Conservation (phyloP, 1,284 basidiomycete genomes). For the Ustilago vetiveriae region DNA sequence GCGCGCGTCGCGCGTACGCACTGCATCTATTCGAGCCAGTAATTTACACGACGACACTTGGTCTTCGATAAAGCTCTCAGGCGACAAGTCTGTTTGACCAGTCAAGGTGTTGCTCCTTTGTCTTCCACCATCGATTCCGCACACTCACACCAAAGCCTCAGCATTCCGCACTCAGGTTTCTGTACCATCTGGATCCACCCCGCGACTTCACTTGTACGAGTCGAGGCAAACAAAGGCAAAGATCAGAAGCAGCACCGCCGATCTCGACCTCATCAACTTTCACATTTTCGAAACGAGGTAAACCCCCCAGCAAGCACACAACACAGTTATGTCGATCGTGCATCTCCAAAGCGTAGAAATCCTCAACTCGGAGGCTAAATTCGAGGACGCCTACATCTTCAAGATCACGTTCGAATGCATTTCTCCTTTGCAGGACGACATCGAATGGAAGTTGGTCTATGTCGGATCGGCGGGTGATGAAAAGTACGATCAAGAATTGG, state of each 20-base stretch:
- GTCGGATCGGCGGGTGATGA: slow-evolving; percentile 92
- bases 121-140: background rate
- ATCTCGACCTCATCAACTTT: background rate
- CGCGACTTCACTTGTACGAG: too few species aligned
- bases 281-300: background rate
- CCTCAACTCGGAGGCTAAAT: slow-evolving; percentile 61
- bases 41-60: background rate
- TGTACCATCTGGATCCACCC: too few species aligned
- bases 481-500: slow-evolving; percentile 92
- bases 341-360: slow-evolving; percentile 64
- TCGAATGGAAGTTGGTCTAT: slow-evolving; percentile 97
- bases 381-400: slow-evolving; percentile 84
- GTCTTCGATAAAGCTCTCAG: background rate
- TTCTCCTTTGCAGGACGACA: slow-evolving; percentile 87
- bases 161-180: too few species aligned
- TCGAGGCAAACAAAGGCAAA: too few species aligned
- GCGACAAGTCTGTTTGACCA: too few species aligned
- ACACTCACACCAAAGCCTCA: too few species aligned
- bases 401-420: slow-evolving; percentile 98
- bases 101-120: background rate
- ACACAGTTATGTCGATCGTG: slow-evolving; percentile 66
- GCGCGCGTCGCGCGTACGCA: slow-evolving; percentile 7
- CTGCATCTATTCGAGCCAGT: background rate
- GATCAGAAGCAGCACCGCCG: too few species aligned
- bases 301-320: too few species aligned